Conservation (phyloP, 1,284 basidiomycete genomes). For the Leucoagaricus sp. region DNA sequence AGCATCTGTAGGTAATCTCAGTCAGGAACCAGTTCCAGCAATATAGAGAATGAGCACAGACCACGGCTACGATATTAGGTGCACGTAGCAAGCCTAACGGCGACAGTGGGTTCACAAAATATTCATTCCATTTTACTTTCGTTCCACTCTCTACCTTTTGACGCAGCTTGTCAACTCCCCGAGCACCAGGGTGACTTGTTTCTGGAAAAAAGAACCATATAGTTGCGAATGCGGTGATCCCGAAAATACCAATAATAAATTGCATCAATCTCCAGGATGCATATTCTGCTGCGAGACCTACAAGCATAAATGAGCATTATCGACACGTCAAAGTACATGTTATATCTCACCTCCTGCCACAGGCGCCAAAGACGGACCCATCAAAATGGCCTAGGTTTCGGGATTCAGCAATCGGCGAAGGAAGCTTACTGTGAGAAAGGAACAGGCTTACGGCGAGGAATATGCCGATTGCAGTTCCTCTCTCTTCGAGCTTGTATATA, state of each 20-base stretch:
- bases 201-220: constrained; percentile 66
- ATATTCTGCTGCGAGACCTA: constrained; percentile 51
- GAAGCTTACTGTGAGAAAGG: background rate
- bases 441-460: constrained; percentile 53
- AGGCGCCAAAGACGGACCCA: constrained; percentile 49
- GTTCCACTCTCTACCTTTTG: background rate
- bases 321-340: background rate
- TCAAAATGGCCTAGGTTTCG: constrained; percentile 37
- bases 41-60: constrained; percentile 19
- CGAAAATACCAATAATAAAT: constrained; percentile 45
- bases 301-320: background rate
- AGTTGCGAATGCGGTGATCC: constrained; percentile 44
- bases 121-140: constrained; percentile 15
- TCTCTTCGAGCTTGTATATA: constrained; percentile 60
- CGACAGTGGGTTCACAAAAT: constrained; percentile 33
- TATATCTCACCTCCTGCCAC: constrained; percentile 39
- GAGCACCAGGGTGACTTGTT: constrained; percentile 47
- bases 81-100: constrained; percentile 32
- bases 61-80: constrained; percentile 33
- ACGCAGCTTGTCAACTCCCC: constrained; percentile 31
- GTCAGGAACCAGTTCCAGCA: background rate
- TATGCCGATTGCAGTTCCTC: constrained; percentile 64
- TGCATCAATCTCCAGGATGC: constrained; percentile 76
- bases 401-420: background rate
- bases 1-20: constrained; percentile 18